A percentile compares a stretch with the other conserved stretches of the same genome.
These are phyloP conservation scores for Cytospora piceae DNA, from an alignment of 2,329 filamentous ascomycete genomes.

Conservation along the genomic window DNA sequence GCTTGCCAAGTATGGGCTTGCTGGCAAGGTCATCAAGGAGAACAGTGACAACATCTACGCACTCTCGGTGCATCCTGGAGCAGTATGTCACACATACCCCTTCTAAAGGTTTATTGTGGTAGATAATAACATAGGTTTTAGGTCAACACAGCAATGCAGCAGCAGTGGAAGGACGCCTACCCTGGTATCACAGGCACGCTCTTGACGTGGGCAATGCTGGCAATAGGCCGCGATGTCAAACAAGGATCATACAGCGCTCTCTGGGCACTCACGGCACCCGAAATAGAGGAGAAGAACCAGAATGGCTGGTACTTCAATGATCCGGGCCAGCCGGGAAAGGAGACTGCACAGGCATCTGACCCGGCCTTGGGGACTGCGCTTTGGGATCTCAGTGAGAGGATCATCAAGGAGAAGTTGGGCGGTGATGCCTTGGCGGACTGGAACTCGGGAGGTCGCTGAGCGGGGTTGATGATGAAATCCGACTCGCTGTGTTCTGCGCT, in stretches of 20 bases:
- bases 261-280: conserved; percentile 46
- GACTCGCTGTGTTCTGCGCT: background rate
- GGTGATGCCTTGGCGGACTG: conserved; percentile 44
- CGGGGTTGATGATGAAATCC: background rate
- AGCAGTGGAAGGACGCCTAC: conserved; percentile 52
- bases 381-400: conserved; percentile 45
- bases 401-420: conserved; percentile 47
- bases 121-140: conserved; percentile 4
- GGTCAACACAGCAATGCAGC: conserved; percentile 50
- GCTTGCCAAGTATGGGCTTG: conserved; percentile 46
- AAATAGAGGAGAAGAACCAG: conserved; percentile 46
- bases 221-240: conserved; percentile 42
- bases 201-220: conserved; percentile 41
- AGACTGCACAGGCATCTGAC: conserved; percentile 45
- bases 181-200: conserved; percentile 46
- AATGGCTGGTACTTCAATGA: conserved; percentile 50
- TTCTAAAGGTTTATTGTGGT: too few relatives aligned
- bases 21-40: conserved; percentile 46
- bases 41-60: conserved; percentile 47
- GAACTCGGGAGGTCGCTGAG: conserved; percentile 30
- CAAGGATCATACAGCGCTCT: conserved; percentile 50
- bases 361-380: conserved; percentile 42
- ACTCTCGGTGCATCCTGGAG: conserved; percentile 47
- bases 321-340: conserved; percentile 43
- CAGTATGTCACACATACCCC: conserved; percentile 35